Evolutionary conservation across 2,329 filamentous ascomycete species (phyloP).

Genomic region (Pseudovirgaria hyperparasitica): DNA sequence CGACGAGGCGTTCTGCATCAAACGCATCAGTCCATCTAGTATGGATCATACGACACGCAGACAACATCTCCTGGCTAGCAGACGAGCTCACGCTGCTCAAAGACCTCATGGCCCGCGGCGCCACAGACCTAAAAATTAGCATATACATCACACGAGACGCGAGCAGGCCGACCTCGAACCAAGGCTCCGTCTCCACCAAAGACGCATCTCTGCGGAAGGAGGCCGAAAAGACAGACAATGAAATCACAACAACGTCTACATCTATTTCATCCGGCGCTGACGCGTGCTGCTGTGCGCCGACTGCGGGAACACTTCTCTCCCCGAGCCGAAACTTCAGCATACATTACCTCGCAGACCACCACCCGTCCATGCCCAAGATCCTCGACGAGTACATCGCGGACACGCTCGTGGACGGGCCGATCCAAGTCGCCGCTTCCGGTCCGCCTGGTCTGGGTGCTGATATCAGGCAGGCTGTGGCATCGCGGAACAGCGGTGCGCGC

Average conservation of each 20-base stretch:
- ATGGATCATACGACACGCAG: conserved; percentile 20
- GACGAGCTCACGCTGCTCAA: conserved; percentile 17
- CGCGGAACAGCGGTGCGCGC: conserved; percentile 15
- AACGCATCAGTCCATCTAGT: conserved; percentile 19
- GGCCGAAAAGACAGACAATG: conserved; percentile 4
- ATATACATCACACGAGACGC: conserved; percentile 11
- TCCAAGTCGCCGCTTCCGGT: conserved; percentile 19
- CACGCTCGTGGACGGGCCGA: conserved; percentile 12
- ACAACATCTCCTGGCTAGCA: conserved; percentile 22
- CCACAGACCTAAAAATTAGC: conserved; percentile 8
- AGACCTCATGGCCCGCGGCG: conserved; percentile 5
- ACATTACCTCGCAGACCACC: conserved; percentile 12
- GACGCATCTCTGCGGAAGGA: conserved; percentile 22
- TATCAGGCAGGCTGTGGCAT: conserved; percentile 17
- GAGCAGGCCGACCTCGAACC: neutral
- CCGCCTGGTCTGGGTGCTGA: conserved; percentile 21
- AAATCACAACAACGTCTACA: conserved; percentile 4
- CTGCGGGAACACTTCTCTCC: conserved; percentile 2
- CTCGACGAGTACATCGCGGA: conserved; percentile 14
- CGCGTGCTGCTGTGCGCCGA: neutral
- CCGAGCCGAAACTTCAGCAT: conserved; percentile 10
- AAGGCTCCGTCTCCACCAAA: conserved; percentile 6
- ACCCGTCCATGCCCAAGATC: conserved; percentile 9
- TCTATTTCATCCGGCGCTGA: conserved; percentile 1
- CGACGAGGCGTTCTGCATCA: conserved; percentile 11